These are phyloP conservation scores for Globisporangium cederbergense DNA, from an alignment of 352 stramenopile genomes.

Conservation along the genomic window DNA sequence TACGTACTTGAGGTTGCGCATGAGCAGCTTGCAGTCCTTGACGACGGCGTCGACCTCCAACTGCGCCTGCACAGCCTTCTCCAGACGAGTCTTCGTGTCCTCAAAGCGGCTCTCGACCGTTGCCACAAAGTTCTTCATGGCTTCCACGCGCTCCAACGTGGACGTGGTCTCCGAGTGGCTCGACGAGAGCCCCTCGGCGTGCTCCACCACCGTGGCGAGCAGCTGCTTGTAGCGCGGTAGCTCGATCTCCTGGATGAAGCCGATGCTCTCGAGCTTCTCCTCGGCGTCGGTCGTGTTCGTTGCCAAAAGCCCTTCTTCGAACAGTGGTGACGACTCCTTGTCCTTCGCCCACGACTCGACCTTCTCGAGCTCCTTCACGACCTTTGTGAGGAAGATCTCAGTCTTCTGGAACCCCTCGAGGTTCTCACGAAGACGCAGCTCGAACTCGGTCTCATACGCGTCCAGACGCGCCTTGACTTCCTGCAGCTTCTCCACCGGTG, in stretches of 20 bases:
- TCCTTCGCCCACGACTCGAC: conserved; percentile 81
- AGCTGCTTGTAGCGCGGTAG: conserved; percentile 82
- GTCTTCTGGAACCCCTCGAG: conserved; percentile 82
- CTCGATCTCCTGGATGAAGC: conserved; percentile 81
- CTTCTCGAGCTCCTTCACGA: conserved; percentile 85
- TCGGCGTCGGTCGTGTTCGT: conserved; percentile 66
- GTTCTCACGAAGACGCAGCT: conserved; percentile 70
- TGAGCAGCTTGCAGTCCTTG: conserved; percentile 83
- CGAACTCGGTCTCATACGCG: conserved; percentile 63
- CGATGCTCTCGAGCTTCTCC: conserved; percentile 80
- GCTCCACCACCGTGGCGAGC: conserved; percentile 56
- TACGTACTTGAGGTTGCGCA: conserved; percentile 87
- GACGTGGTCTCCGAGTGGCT: conserved; percentile 65
- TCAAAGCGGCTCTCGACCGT: conserved; percentile 74
- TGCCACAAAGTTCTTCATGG: conserved; percentile 71
- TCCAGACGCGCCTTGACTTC: conserved; percentile 69
- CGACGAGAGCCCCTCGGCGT: conserved; percentile 61
- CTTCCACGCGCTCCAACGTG: conserved; percentile 67
- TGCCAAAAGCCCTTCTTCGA: conserved; percentile 52
- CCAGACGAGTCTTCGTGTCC: conserved; percentile 50
- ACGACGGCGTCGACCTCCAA: conserved; percentile 76
- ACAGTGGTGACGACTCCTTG: conserved; percentile 66
- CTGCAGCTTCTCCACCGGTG: conserved; percentile 78
- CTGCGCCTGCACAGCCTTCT: conserved; percentile 55
- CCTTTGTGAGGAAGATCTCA: conserved; percentile 75